Evolutionary conservation across 805 yeast genomes (phyloP).

Genomic region (Crinitomyces ghanaensis): DNA sequence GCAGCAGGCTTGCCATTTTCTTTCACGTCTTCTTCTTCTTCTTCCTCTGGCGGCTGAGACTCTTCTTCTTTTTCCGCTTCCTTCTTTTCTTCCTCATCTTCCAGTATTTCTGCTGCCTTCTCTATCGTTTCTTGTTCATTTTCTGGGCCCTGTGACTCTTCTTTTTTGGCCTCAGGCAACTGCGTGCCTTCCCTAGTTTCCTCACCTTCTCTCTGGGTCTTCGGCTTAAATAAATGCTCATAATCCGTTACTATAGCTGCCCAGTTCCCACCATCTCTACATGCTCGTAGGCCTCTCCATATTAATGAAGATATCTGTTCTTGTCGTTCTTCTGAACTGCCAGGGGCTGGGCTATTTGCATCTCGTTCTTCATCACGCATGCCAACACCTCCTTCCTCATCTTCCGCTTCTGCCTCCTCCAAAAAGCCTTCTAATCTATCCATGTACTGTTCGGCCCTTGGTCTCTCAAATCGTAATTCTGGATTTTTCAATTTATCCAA

Average conservation of each 20-base stretch:
- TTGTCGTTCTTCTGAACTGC: not conserved
- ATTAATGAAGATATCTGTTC: conserved; percentile 16
- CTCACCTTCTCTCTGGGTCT: conserved; percentile 6
- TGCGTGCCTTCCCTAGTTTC: not conserved
- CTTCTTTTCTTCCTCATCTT: conserved; percentile 1
- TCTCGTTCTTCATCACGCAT: conserved; percentile 10
- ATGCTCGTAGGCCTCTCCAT: conserved; percentile 36
- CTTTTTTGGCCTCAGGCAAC: conserved; percentile 2
- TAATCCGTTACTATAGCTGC: too few relatives aligned
- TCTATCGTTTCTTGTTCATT: conserved; percentile 1
- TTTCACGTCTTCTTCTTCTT: conserved; percentile 8
- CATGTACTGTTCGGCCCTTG: conserved; percentile 2
- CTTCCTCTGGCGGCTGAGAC: conserved; percentile 8
- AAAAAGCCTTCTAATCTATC: too few relatives aligned
- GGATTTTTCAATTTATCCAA: conserved; percentile 22
- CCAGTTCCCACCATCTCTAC: conserved; percentile 28
- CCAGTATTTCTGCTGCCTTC: conserved; percentile 1
- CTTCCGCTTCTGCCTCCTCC: conserved; percentile 3
- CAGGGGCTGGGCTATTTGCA: too few relatives aligned
- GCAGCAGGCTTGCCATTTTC: not conserved
- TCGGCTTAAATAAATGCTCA: too few relatives aligned
- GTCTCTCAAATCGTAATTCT: conserved; percentile 4
- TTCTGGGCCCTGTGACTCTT: conserved; percentile 2
- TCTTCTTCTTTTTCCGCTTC: conserved; percentile 9
- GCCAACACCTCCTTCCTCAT: conserved; percentile 1